Evolutionary conservation across 768 basidiomycete genomes (phyloP).

Genomic region (Phanerochaete sordida): DNA sequence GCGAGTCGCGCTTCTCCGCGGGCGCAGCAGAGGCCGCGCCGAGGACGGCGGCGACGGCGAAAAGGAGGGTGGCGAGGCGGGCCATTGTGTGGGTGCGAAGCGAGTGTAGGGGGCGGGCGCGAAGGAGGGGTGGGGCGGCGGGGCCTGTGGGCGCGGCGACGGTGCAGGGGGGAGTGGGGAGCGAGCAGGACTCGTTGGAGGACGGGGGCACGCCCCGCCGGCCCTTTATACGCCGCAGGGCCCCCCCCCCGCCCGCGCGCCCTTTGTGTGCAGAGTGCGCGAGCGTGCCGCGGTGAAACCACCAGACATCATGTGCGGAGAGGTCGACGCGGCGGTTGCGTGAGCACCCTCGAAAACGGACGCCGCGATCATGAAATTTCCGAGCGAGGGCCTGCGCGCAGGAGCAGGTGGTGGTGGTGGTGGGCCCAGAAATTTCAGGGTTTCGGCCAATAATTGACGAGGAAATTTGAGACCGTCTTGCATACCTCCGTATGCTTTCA

Average conservation of each 20-base stretch:
- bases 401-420: too few species aligned
- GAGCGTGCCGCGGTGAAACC: neutral
- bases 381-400: too few species aligned
- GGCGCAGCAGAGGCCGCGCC: slow-evolving; percentile 44
- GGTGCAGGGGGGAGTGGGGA: slow-evolving; percentile 11
- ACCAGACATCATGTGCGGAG: slow-evolving; percentile 4
- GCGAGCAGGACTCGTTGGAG: slow-evolving; percentile 25
- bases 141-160: neutral
- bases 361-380: neutral
- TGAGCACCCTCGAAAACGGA: neutral
- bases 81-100: slow-evolving; percentile 31
- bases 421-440: neutral
- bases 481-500: neutral
- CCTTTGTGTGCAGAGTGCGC: neutral
- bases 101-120: slow-evolving; percentile 12
- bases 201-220: neutral
- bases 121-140: slow-evolving; percentile 18
- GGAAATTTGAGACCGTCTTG: neutral
- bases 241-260: neutral
- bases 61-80: slow-evolving; percentile 33
- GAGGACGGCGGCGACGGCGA: slow-evolving; percentile 40
- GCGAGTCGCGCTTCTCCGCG: slow-evolving; percentile 49
- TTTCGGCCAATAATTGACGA: neutral
- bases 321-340: neutral
- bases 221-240: slow-evolving; percentile 18